phyloP scores from a whole-genome alignment of 2,329 filamentous ascomycete species.

The Neonectria ditissima region DNA sequence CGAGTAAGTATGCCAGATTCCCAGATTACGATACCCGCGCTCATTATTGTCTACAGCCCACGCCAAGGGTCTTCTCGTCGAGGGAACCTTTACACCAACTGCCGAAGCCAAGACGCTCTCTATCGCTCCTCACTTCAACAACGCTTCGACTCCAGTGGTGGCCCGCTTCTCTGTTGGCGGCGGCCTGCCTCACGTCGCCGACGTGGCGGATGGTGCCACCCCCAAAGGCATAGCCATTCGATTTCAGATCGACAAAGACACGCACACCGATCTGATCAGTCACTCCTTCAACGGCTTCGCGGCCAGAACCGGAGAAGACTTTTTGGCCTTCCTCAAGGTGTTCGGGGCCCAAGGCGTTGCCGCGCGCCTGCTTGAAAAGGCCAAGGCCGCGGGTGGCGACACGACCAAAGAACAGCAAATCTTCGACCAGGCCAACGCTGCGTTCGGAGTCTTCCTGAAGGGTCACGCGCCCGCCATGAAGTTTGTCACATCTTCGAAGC shows the following conservation, averaged over 20 bases:
- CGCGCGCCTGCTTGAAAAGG: slow-evolving; percentile 10
- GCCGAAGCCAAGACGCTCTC: slow-evolving; percentile 25
- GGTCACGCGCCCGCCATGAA: slow-evolving; percentile 3
- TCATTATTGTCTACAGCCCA: slow-evolving; percentile 6
- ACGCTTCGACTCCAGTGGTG: slow-evolving; percentile 16
- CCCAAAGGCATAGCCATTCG: slow-evolving; percentile 30
- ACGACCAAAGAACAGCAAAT: slow-evolving; percentile 10
- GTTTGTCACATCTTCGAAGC: slow-evolving; percentile 27
- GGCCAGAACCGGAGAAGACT: slow-evolving; percentile 15
- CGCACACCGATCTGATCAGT: slow-evolving; percentile 25
- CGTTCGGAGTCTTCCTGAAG: slow-evolving; percentile 4
- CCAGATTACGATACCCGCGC: fast-evolving
- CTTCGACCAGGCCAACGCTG: slow-evolving; percentile 1
- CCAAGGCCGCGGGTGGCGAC: slow-evolving; percentile 1
- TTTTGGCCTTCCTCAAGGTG: slow-evolving; percentile 26
- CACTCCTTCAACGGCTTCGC: slow-evolving; percentile 32
- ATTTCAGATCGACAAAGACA: slow-evolving; percentile 28
- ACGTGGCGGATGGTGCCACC: slow-evolving; percentile 23
- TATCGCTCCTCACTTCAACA: slow-evolving; percentile 27
- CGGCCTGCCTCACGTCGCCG: slow-evolving; percentile 19
- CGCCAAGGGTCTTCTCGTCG: slow-evolving; percentile 30
- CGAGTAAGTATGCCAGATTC: background rate
- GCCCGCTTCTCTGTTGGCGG: slow-evolving; percentile 32
- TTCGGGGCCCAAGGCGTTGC: slow-evolving; percentile 6
- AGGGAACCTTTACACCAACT: slow-evolving; percentile 26